phyloP scores from a whole-genome alignment of 1,284 basidiomycete species.

The Taiwanofungus camphoratus region DNA sequence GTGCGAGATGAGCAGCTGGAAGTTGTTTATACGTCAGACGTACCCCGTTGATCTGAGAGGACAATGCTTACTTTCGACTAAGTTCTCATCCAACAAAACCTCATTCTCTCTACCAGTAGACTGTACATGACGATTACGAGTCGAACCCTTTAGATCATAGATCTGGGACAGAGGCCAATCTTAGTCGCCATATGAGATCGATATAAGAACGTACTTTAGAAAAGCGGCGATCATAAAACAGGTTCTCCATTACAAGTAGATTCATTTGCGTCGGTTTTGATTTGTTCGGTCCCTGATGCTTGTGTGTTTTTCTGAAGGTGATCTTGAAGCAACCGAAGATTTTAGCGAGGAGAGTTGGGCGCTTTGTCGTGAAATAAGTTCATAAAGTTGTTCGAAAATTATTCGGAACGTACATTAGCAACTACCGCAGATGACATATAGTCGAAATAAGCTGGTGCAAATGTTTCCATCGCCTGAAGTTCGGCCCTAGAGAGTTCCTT shows the following conservation, averaged over 20 bases:
- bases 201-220: conserved; percentile 52
- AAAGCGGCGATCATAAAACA: conserved; percentile 90
- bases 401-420: conserved; percentile 61
- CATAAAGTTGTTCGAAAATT: conserved; percentile 9
- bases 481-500: conserved; percentile 94
- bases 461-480: conserved; percentile 92
- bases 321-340: conserved; percentile 98
- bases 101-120: conserved; percentile 90
- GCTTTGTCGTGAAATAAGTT: conserved; percentile 44
- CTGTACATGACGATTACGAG: conserved; percentile 86
- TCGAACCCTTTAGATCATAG: conserved; percentile 93
- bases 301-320: conserved; percentile 82
- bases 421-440: conserved; percentile 89
- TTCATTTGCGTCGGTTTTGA: conserved; percentile 90
- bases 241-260: conserved; percentile 95
- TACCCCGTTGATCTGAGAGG: background rate
- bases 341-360: conserved; percentile 93
- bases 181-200: background rate
- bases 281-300: conserved; percentile 54
- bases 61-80: conserved; percentile 65
- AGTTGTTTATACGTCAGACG: conserved; percentile 1
- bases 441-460: conserved; percentile 96
- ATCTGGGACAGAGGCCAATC: conserved; percentile 45
- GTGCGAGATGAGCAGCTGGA: conserved; percentile 63
- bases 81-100: conserved; percentile 89